Evolutionary conservation across 164 flowering plant genomes (phyloP), one percentile per base, ranked within the genome.

Genomic region (Umbilicus rupestris): DNA sequence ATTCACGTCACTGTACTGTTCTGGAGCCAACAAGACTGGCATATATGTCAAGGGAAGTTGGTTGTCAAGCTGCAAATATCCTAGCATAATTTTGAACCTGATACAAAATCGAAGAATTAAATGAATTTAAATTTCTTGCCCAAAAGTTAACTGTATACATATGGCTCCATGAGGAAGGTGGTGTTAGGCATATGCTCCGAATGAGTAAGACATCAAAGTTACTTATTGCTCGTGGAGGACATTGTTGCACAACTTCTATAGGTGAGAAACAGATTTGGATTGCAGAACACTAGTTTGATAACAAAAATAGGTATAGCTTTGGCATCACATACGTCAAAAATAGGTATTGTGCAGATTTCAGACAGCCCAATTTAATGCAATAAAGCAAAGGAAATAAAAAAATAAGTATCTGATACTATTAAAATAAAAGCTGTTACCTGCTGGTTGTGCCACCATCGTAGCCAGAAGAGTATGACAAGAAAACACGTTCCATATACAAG

Each of bases 1-100:
- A 60, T 82, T 80, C 64, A 74, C 45, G 70, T 85, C 93, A 71
- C 73, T 66, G 45, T 68, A 68, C 62, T 81, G 80, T 45, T 94
- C 97, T 72, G 99, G 96, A 42, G 95, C 99, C 73, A 94, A 74
- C 31, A 91, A 71, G 63, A 91, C 96, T 42, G 99, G 99, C 89
- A 89, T 85, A 69, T 80, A 55, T 42, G 97, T 81, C 52, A 94
- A 78, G 70, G 97, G 97, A 8, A 94, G 90, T 74, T 91, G 96
- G 74, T 94, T 94, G 74, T 94, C 99, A 52, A 94, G 74, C 84
- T 91, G 99, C 74, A 94, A 50, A 76, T 84, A 65, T 15, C 97
- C 96, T 63, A 91, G 67, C 69, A 94, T 84, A 74, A 94, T 78
- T 82, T 91, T 91, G 83, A 94, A 88, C 89, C 97, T 94, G 90